Conservation (phyloP, 768 basidiomycete species). For the Mycena galericulata region DNA sequence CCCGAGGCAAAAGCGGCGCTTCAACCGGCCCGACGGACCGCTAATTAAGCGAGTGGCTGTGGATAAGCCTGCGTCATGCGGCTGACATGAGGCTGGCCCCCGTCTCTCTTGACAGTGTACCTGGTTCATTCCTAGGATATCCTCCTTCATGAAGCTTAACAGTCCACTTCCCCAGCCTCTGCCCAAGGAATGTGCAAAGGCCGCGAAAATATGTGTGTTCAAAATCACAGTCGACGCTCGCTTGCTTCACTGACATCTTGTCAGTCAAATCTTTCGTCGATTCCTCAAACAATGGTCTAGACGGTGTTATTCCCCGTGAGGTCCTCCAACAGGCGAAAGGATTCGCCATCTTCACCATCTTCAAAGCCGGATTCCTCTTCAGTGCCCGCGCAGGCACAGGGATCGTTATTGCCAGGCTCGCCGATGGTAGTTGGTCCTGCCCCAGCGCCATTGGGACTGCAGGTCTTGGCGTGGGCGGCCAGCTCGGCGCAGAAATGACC, state of each 20-base stretch:
- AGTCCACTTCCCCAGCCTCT: slow-evolving; percentile 68
- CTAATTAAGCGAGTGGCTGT: too few species aligned
- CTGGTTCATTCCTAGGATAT: too few species aligned
- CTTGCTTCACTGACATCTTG: slow-evolving; percentile 5
- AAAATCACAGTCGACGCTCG: too few species aligned
- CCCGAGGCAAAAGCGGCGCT: too few species aligned
- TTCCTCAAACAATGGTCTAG: slow-evolving; percentile 82
- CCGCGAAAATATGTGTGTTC: slow-evolving; percentile 84
- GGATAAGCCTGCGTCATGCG: not conserved
- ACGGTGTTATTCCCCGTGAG: slow-evolving; percentile 70
- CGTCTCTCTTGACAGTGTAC: too few species aligned
- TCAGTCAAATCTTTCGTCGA: slow-evolving; percentile 90
- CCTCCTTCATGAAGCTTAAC: slow-evolving; percentile 57
- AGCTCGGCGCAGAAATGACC: slow-evolving; percentile 88
- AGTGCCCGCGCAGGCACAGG: slow-evolving; percentile 89
- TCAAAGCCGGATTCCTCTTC: slow-evolving; percentile 67
- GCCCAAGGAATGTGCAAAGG: slow-evolving; percentile 88
- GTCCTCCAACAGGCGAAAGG: slow-evolving; percentile 68
- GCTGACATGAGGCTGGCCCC: too few species aligned
- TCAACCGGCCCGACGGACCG: too few species aligned
- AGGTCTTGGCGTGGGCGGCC: slow-evolving; percentile 89
- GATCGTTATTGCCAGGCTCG: slow-evolving; percentile 86
- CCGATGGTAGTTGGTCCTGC: slow-evolving; percentile 91
- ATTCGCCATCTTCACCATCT: slow-evolving; percentile 92
- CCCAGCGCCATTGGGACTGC: slow-evolving; percentile 96